Conservation (phyloP, 768 basidiomycete genomes). For the Ephemerocybe angulata region DNA sequence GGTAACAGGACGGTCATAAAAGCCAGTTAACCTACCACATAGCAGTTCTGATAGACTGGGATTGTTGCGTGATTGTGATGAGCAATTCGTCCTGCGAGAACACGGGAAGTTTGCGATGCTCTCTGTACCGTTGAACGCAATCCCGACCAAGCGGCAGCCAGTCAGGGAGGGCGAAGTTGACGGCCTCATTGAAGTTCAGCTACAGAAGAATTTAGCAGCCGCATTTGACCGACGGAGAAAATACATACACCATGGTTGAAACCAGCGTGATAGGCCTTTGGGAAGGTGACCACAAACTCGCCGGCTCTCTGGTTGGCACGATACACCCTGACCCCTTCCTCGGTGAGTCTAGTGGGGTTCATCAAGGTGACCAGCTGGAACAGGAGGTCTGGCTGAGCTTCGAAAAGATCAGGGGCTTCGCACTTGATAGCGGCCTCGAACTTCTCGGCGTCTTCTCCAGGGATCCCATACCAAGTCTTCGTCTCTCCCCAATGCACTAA, state of each 20-base stretch:
- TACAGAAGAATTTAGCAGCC: constrained; percentile 32
- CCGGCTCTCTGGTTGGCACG: constrained; percentile 96
- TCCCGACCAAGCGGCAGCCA: constrained; percentile 88
- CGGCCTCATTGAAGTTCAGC: constrained; percentile 99
- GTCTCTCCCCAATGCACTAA: constrained; percentile 99
- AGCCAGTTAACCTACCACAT: constrained; percentile 64
- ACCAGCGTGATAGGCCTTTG: constrained; percentile 95
- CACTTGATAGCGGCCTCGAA: constrained; percentile 94
- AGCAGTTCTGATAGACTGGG: constrained; percentile 86
- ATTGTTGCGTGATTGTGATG: constrained; percentile 96
- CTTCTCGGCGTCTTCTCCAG: constrained; percentile 91
- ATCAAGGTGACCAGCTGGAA: constrained; percentile 98
- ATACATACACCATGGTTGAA: constrained; percentile 97
- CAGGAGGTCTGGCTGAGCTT: constrained; percentile 93
- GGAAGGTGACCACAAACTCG: constrained; percentile 97
- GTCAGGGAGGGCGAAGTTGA: constrained; percentile 95
- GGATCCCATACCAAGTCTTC: constrained; percentile 99
- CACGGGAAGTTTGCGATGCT: constrained; percentile 89
- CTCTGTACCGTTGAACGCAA: constrained; percentile 86
- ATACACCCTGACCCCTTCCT: constrained; percentile 88
- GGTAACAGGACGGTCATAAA: neutral
- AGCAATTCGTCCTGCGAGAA: constrained; percentile 98
- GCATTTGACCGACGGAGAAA: constrained; percentile 1
- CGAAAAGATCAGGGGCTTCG: constrained; percentile 97
- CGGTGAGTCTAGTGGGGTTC: constrained; percentile 83